Percentiles rank a stretch among this genome's conserved stretches.
These are phyloP conservation scores for Chaetomiaceae sp. DNA, from an alignment of 2,329 filamentous ascomycete genomes.

Conservation along the genomic window DNA sequence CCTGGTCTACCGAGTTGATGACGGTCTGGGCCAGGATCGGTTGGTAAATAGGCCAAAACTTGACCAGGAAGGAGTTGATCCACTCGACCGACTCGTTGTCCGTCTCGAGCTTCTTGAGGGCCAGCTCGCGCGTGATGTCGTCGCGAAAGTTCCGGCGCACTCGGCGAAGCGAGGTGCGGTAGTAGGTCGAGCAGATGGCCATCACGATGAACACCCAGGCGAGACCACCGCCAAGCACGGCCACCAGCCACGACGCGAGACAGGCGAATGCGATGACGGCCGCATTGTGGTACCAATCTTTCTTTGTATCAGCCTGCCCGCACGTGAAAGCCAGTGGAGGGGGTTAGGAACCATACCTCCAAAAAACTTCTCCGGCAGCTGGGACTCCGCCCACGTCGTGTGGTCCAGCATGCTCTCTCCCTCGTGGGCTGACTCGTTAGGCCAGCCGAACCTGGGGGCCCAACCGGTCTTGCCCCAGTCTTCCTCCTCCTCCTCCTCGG, in stretches of 20 bases:
- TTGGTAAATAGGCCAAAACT: slow-evolving; percentile 99
- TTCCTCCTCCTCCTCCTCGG: slow-evolving; percentile 50
- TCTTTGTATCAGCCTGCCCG: slow-evolving; percentile 7
- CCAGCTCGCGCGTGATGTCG: slow-evolving; percentile 83
- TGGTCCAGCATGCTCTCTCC: slow-evolving; percentile 75
- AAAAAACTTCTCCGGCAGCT: slow-evolving; percentile 82
- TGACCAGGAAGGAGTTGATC: slow-evolving; percentile 98
- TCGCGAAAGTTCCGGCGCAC: slow-evolving; percentile 94
- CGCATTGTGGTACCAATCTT: slow-evolving; percentile 97
- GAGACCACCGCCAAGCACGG: slow-evolving; percentile 81
- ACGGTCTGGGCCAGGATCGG: slow-evolving; percentile 89
- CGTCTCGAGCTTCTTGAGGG: slow-evolving; percentile 78
- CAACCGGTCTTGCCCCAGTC: slow-evolving; percentile 66
- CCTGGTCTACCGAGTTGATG: slow-evolving; percentile 90
- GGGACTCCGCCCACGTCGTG: slow-evolving; percentile 77
- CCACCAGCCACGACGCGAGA: slow-evolving; percentile 82
- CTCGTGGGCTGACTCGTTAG: slow-evolving; percentile 48
- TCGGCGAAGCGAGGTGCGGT: slow-evolving; percentile 87
- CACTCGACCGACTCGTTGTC: slow-evolving; percentile 92
- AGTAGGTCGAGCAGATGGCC: slow-evolving; percentile 89
- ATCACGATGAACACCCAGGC: slow-evolving; percentile 93
- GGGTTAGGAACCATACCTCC: slow-evolving; percentile 58
- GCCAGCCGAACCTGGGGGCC: slow-evolving; percentile 78
- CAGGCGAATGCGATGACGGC: slow-evolving; percentile 92
- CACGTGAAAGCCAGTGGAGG: neutral